Percentiles rank a stretch among this genome's conserved stretches.
Evolutionary conservation across 2,329 filamentous ascomycete species (phyloP).

Genomic region (Neodidymelliopsis sp.): DNA sequence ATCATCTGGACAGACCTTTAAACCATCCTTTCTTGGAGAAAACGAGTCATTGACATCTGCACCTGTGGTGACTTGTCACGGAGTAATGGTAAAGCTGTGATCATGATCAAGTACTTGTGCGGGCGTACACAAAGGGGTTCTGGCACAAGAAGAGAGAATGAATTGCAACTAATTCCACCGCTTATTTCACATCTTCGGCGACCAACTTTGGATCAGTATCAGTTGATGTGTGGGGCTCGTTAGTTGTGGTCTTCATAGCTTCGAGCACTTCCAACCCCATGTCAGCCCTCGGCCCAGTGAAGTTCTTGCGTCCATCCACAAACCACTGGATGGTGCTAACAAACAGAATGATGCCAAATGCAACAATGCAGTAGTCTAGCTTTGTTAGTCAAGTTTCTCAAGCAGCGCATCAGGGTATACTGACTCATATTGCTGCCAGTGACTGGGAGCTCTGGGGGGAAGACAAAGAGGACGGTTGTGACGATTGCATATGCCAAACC

Average conservation of each 20-base stretch:
- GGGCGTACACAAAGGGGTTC: too few species aligned
- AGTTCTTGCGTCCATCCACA: conserved; percentile 68
- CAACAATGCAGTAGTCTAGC: conserved; percentile 61
- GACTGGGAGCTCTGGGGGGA: conserved; percentile 72
- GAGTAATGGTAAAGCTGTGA: too few species aligned
- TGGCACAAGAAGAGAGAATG: too few species aligned
- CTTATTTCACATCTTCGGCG: conserved; percentile 2
- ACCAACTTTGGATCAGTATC: conserved; percentile 60
- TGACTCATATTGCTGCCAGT: conserved; percentile 73
- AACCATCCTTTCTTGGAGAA: too few species aligned
- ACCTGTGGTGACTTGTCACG: too few species aligned
- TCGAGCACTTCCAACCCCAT: conserved; percentile 53
- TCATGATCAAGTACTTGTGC: too few species aligned
- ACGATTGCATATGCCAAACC: conserved; percentile 71
- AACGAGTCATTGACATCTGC: too few species aligned
- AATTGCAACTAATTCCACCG: not conserved
- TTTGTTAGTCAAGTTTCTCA: conserved; percentile 19
- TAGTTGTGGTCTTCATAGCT: conserved; percentile 38
- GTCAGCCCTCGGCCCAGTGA: conserved; percentile 57
- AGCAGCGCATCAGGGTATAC: conserved; percentile 23
- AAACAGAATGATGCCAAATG: conserved; percentile 65
- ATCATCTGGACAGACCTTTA: too few species aligned
- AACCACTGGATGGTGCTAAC: conserved; percentile 67
- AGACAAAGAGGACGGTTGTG: conserved; percentile 79
- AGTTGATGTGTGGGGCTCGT: conserved; percentile 51